phyloP scores from a whole-genome alignment of 352 stramenopile species.

The Phytophthora pisi region DNA sequence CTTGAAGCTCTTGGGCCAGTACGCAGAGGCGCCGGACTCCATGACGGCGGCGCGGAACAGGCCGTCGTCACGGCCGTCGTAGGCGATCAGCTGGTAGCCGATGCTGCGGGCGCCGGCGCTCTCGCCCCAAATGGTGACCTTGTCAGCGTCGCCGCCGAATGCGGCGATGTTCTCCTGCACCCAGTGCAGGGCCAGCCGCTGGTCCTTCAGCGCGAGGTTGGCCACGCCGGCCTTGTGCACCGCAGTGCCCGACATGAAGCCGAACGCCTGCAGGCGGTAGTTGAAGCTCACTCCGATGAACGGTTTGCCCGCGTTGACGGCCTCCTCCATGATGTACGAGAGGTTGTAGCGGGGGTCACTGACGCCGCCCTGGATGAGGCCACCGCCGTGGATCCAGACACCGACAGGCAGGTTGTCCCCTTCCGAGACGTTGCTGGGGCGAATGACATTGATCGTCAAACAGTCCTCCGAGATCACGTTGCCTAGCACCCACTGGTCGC shows the following conservation, averaged over 20 bases:
- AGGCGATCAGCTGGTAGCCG: slow-evolving; percentile 35
- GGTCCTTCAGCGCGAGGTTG: slow-evolving; percentile 90
- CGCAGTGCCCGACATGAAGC: slow-evolving; percentile 37
- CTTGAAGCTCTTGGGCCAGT: slow-evolving; percentile 25
- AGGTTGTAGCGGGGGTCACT: slow-evolving; percentile 39
- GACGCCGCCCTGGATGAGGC: slow-evolving; percentile 28
- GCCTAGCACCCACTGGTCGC: slow-evolving; percentile 25
- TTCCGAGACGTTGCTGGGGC: slow-evolving; percentile 36
- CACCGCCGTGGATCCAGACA: slow-evolving; percentile 33
- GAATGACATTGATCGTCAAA: slow-evolving; percentile 85
- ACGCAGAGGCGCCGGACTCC: slow-evolving; percentile 32
- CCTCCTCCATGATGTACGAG: slow-evolving; percentile 39
- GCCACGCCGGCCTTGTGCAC: slow-evolving; percentile 56
- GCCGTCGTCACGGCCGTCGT: slow-evolving; percentile 32
- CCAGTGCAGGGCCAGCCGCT: slow-evolving; percentile 82
- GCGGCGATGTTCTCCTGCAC: slow-evolving; percentile 77
- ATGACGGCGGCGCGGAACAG: slow-evolving; percentile 36
- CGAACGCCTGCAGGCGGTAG: slow-evolving; percentile 43
- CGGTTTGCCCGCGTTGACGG: slow-evolving; percentile 18
- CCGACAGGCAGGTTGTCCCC: slow-evolving; percentile 26
- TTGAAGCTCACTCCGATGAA: slow-evolving; percentile 50
- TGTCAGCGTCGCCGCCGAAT: slow-evolving; percentile 83
- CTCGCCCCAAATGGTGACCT: slow-evolving; percentile 90
- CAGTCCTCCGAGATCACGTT: slow-evolving; percentile 73
- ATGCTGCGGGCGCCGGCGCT: slow-evolving; percentile 65